Evolutionary conservation across 768 basidiomycete genomes (phyloP).

Genomic region (Leccinum longicurvipes): DNA sequence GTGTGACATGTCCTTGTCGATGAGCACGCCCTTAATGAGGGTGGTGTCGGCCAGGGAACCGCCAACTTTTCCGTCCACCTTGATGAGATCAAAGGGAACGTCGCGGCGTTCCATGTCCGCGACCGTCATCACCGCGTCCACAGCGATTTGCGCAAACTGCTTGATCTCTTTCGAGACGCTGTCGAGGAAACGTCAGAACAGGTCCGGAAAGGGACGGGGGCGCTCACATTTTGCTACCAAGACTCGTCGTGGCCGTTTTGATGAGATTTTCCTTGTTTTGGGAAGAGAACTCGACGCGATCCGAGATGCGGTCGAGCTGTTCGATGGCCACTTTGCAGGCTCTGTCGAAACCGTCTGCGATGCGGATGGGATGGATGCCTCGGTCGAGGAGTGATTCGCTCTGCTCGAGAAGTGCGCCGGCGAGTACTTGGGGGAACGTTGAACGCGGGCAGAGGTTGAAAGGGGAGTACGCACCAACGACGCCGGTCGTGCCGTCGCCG

Average conservation of each 20-base stretch:
- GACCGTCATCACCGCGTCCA: constrained; percentile 93
- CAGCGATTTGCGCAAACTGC: constrained; percentile 96
- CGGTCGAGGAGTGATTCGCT: constrained; percentile 95
- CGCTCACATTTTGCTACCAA: constrained; percentile 93
- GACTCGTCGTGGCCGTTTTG: constrained; percentile 92
- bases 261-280: constrained; percentile 83
- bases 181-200: constrained; percentile 7
- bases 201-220: neutral
- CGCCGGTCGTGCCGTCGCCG: constrained; percentile 98
- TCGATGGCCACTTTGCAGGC: constrained; percentile 89
- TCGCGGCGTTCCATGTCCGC: constrained; percentile 94
- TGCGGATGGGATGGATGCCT: constrained; percentile 98
- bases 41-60: constrained; percentile 94
- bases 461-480: constrained; percentile 73
- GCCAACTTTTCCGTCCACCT: constrained; percentile 98
- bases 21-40: constrained; percentile 94
- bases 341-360: constrained; percentile 97
- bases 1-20: constrained; percentile 99
- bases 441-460: constrained; percentile 3
- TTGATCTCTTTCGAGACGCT: constrained; percentile 96
- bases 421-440: constrained; percentile 61
- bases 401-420: constrained; percentile 94
- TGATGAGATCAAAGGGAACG: constrained; percentile 97
- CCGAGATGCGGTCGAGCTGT: constrained; percentile 88
- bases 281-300: constrained; percentile 81